Conservation (phyloP, 352 stramenopile species). For the Phytopythium boreale region DNA sequence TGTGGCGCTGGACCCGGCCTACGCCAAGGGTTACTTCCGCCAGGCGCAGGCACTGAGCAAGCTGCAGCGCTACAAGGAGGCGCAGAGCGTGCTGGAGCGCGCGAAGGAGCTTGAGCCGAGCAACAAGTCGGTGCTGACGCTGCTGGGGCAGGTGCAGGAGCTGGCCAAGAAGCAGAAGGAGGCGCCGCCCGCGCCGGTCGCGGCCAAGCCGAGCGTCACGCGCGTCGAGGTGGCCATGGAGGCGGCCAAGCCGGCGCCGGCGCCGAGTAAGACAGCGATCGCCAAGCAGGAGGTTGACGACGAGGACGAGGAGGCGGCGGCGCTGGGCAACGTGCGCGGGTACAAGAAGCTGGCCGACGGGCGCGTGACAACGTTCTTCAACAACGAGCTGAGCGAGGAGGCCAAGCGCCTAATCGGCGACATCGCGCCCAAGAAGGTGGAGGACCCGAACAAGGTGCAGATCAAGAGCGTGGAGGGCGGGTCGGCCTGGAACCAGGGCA, state of each 20-base stretch:
- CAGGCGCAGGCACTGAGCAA: slow-evolving; percentile 74
- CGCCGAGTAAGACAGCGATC: slow-evolving; percentile 11
- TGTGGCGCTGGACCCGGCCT: slow-evolving; percentile 48
- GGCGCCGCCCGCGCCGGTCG: slow-evolving; percentile 16
- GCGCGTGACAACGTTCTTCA: slow-evolving; percentile 98
- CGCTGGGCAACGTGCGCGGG: slow-evolving; percentile 71
- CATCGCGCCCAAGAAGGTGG: slow-evolving; percentile 88
- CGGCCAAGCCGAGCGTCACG: slow-evolving; percentile 53
- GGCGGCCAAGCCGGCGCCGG: slow-evolving; percentile 9
- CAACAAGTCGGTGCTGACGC: slow-evolving; percentile 70
- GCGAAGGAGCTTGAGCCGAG: slow-evolving; percentile 60
- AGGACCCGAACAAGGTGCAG: slow-evolving; percentile 65
- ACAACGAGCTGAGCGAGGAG: slow-evolving; percentile 97
- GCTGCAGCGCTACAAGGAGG: slow-evolving; percentile 68
- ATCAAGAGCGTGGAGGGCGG: slow-evolving; percentile 83
- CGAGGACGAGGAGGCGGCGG: slow-evolving; percentile 61
- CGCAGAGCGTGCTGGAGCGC: slow-evolving; percentile 55
- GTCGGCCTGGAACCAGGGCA: slow-evolving; percentile 93
- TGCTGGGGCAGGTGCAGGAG: slow-evolving; percentile 58
- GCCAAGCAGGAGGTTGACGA: slow-evolving; percentile 22
- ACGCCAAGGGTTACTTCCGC: slow-evolving; percentile 85
- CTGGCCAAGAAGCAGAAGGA: slow-evolving; percentile 63
- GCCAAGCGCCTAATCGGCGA: slow-evolving; percentile 97
- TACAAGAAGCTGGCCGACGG: slow-evolving; percentile 97
- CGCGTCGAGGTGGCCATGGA: slow-evolving; percentile 45